Evolutionary conservation across 116 monocot genomes (phyloP), one percentile per base, ranked within the genome.

Genomic region (Zostera marina): DNA sequence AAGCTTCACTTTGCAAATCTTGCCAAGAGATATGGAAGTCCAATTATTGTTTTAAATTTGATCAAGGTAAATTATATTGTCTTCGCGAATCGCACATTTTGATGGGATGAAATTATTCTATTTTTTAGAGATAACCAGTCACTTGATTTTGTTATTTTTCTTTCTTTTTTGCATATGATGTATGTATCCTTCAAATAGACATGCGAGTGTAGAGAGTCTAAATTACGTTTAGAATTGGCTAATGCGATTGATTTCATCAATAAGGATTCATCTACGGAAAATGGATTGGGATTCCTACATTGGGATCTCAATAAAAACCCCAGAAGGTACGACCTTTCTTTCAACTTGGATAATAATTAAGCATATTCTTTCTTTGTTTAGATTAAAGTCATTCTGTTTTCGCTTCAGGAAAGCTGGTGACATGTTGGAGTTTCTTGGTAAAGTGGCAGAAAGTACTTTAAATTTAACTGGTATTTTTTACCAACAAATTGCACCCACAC

Each of bases 1-100:
- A 54, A 73, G 7, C 82, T 79, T 66, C 91, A 91, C 73, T 91
- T 91, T 77, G 75, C 79, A 62, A 82, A 85, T 68, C 85, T 91
- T 73, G 75, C 54, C 9, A 69, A 67, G 49, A 77, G 91, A 91
- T 91, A 91, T 77, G 82, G 91, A 73, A 77, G 78, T 53, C 91
- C 85, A 13, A 85, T 91, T 4, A 82, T 85, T 56, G 77, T 91
- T 53, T 73, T 91, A 42, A 85, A 91, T 59, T 71, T 91, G 70
- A 91, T 85, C 62, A 91, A 91, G 91, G 91, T 91, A 65, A 7
- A 17, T 5, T 49, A 20, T 11, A 22, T 11, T 46, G 8, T 64
- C 11, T 51, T 42, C 0, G 7, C 15, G 12, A 40, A 10, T 58
- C n/a, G 7, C 20, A 17, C 20, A 49, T 20, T 15, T 20, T 49